Base-by-base conservation (phyloP, 208 protist species). In the Wallacemonas sp. region DNA sequence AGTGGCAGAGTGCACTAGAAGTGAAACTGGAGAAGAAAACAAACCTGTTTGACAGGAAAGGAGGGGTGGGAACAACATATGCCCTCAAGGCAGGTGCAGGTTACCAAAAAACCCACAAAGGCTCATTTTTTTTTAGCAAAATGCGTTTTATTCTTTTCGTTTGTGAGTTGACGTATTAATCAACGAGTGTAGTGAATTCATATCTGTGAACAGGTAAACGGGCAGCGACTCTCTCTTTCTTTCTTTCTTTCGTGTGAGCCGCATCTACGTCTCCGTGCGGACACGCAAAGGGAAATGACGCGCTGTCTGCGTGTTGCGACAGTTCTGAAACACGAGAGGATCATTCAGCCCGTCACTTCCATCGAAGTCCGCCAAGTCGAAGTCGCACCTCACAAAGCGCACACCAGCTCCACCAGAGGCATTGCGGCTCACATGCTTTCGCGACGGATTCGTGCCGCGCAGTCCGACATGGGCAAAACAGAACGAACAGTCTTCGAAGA, bases 321-420 rank as follows among this genome's bases (percentile, higher is more conserved):
- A 92, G 17, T 73, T 17, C 21, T 54, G 26, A 70, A 91, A 91
- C 0, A 45, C 22, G 17, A 60, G 44, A 19, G 71, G 33, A 30
- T 65, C 36, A 38, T 41, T 66, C 14, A 88, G 34, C 6, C 60
- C 60, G 46, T 64, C 56, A 66, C 79, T 80, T 41, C 73, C 77
- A 21, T 81, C 70, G 62, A 93, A 93, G 45, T 81, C 77, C 26
- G 63, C 47, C 51, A 93, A 54, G 60, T 93, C 87, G 60, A 93
- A 88, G 62, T 90, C 77, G 55, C 87, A 90, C 1, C 56, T 31
- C 8, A 80, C 34, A 67, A 91, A 91, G 4, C 67, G 19, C 22
- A 91, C 44, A n/a, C 28, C 19, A 26, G 15, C 9, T 6, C 60
- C 24, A 3, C 39, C 41, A 19, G 34, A 30, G 31, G 15, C 58